Conservation (phyloP, 2,329 filamentous ascomycete species). For the Verticillium dahliae region DNA sequence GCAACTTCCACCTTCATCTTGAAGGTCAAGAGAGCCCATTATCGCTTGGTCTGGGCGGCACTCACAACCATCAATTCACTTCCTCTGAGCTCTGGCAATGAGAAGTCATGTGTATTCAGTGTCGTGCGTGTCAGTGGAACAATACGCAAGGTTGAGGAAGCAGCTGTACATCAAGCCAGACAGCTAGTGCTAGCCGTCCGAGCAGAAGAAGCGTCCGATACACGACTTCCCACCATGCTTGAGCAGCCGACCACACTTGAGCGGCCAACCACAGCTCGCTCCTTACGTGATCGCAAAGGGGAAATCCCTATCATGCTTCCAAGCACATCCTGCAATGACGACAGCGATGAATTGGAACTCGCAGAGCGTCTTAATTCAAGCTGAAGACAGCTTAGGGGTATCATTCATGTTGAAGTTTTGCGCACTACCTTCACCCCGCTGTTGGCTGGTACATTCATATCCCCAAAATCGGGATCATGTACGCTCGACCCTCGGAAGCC, state of each 20-base stretch:
- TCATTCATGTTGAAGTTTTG: constrained; percentile 45
- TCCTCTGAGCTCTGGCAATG: constrained; percentile 42
- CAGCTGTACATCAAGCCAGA: constrained; percentile 74
- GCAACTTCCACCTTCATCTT: constrained; percentile 95
- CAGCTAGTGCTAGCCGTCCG: constrained; percentile 62
- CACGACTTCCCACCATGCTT: constrained; percentile 20
- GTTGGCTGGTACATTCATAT: constrained; percentile 45
- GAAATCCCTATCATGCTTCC: constrained; percentile 23
- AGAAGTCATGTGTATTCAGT: constrained; percentile 67
- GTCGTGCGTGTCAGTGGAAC: constrained; percentile 88
- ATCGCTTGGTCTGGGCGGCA: constrained; percentile 83
- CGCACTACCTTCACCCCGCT: constrained; percentile 67
- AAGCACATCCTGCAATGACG: constrained; percentile 29
- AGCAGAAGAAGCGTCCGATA: constrained; percentile 57
- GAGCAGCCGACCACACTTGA: not conserved
- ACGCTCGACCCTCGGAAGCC: constrained; percentile 11
- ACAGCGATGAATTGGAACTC: constrained; percentile 28
- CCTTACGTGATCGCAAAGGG: not conserved
- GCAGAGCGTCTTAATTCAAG: constrained; percentile 12
- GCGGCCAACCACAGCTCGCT: not conserved
- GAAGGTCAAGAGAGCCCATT: constrained; percentile 73
- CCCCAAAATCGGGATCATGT: constrained; percentile 42
- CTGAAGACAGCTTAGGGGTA: constrained; percentile 35
- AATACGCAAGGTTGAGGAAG: constrained; percentile 85
- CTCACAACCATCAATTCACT: constrained; percentile 73